Percentiles rank a stretch among this genome's conserved stretches.
These are phyloP conservation scores for Colletotrichum echinochloae DNA, from an alignment of 2,329 filamentous ascomycete genomes.

Conservation along the genomic window DNA sequence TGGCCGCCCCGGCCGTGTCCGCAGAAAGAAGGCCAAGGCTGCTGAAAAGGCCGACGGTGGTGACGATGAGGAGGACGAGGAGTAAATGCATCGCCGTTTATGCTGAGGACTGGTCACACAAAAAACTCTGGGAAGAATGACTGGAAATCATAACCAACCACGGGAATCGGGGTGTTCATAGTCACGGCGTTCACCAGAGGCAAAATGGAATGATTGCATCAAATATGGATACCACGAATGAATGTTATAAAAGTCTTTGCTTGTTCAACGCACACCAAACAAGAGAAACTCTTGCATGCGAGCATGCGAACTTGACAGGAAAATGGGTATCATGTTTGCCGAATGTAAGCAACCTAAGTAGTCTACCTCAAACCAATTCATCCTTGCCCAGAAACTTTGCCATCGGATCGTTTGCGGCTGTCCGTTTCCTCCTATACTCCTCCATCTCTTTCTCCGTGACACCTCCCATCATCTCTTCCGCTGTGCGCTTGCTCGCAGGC, in stretches of 20 bases:
- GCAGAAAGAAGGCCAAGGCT: slow-evolving; percentile 99
- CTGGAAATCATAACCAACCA: slow-evolving; percentile 51
- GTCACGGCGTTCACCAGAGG: slow-evolving; percentile 65
- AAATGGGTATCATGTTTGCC: slow-evolving; percentile 41
- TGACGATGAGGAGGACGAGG: slow-evolving; percentile 89
- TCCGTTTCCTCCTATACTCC: slow-evolving; percentile 81
- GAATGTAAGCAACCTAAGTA: slow-evolving; percentile 43
- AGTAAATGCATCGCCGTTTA: slow-evolving; percentile 60
- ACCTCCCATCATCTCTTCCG: slow-evolving; percentile 82
- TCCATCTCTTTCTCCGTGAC: slow-evolving; percentile 89
- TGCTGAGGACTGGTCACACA: slow-evolving; percentile 38
- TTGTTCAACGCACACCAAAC: slow-evolving; percentile 16
- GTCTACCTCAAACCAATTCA: slow-evolving; percentile 63
- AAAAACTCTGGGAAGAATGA: slow-evolving; percentile 45
- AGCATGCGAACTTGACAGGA: slow-evolving; percentile 23
- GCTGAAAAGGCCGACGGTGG: slow-evolving; percentile 85
- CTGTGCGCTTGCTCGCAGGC: slow-evolving; percentile 74
- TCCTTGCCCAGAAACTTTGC: slow-evolving; percentile 82
- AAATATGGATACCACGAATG: slow-evolving; percentile 41
- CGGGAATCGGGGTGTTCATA: slow-evolving; percentile 59
- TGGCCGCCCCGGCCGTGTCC: slow-evolving; percentile 95
- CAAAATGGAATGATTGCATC: slow-evolving; percentile 57
- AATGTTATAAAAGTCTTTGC: slow-evolving; percentile 38
- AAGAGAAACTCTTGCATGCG: slow-evolving; percentile 17
- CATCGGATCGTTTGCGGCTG: slow-evolving; percentile 87